Evolutionary conservation across 148 eudicot species (phyloP).

Genomic region (Camellia japonica): DNA sequence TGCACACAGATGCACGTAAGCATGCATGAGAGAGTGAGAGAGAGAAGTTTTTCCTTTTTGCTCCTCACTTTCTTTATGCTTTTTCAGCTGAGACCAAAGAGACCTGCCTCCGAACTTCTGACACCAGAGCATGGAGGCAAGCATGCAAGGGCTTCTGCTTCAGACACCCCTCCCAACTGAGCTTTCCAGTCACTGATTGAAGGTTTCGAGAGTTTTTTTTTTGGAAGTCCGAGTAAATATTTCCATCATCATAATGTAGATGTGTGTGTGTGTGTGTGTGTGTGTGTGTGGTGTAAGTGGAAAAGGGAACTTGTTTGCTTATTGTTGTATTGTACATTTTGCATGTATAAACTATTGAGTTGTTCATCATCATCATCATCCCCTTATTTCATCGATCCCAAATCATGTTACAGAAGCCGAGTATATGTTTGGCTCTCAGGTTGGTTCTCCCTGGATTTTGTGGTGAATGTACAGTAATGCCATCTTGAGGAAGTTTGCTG

Average conservation of each 20-base stretch:
- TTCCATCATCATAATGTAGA: neutral
- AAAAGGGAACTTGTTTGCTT: neutral
- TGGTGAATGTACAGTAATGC: neutral
- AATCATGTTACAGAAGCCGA: no score
- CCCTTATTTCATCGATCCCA: no score
- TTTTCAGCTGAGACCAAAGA: slow-evolving; percentile 58
- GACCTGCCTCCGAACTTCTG: slow-evolving; percentile 57
- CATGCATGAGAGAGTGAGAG: neutral
- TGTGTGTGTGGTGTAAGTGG: neutral
- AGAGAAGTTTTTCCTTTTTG: neutral
- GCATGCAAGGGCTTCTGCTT: slow-evolving; percentile 61
- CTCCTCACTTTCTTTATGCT: neutral
- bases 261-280: neutral
- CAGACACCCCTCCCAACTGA: slow-evolving; percentile 28
- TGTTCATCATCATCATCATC: neutral
- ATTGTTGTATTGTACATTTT: slow-evolving; percentile 17
- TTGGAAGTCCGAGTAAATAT: slow-evolving; percentile 5
- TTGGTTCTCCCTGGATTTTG: no score
- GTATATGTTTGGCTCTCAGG: no score
- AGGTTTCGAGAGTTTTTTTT: neutral
- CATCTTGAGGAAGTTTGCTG: neutral
- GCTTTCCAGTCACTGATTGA: neutral
- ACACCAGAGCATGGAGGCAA: slow-evolving; percentile 54
- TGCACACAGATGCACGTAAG: neutral
- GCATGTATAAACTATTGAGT: neutral